Base-by-base conservation (phyloP, 2,329 filamentous ascomycete genomes). In the Arthrobotrys pseudoclavata region DNA sequence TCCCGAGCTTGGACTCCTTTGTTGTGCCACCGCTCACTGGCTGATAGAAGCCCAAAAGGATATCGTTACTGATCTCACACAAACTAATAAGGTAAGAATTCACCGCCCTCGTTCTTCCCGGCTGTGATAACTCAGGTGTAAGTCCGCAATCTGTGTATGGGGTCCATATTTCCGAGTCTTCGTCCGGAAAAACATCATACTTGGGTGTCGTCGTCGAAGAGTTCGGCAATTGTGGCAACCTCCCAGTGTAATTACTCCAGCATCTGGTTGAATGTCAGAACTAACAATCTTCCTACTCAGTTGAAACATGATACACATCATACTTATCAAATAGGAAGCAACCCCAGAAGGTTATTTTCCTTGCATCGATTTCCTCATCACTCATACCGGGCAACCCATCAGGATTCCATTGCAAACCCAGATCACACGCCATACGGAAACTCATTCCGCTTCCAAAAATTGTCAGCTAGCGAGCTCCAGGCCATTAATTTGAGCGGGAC, bases 251-350 rank as follows among this genome's bases (percentile, higher is more conserved):
- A 83, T 97, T 98, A 61, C 94, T 97, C 94, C 95, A 98, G 83
- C 93, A 97, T 81, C 88, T 89, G 79, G 81, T 20, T 10, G 1
- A 18, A 70, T 55, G 76, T 78, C 24, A 80, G 69, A 13, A 50
- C 55, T 48, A 20, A 37, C 40, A 53, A 53, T 61, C 50, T 50
- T 20, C 15, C 37, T 29, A n/a, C 34, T 15, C 40, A n/a, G 20
- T 6, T n/a, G 10, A 60, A 37, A 47, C 22, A 12, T 9, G 37
- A 40, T 20, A 13, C 20, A 26, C 37, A 47, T 82, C 86, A 79
- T 82, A 89, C 87, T 97, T 98, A 85, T 99, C 96, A 83, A 98
- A 97, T n/a, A 97, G 85, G 84, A 96, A 98, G 83, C 94, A 97
- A 5, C 96, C 96, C 96, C 96, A 98, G 82, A 97, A 98, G 0